Evolutionary conservation across 352 stramenopile genomes (phyloP).

Genomic region (Globisporangium perplexum): DNA sequence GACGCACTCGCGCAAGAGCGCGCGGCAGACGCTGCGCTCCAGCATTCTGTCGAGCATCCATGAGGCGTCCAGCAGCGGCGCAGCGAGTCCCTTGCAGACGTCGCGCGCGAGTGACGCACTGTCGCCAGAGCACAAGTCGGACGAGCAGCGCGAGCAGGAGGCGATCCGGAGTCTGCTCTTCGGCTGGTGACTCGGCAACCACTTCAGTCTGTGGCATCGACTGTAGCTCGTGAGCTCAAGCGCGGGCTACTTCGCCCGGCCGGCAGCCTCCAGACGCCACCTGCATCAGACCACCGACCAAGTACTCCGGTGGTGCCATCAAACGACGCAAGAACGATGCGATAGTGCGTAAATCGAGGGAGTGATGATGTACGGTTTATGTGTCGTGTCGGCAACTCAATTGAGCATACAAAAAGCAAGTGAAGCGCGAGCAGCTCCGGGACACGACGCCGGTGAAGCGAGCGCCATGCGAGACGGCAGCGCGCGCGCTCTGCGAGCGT

Average conservation of each 20-base stretch:
- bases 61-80: slow-evolving; percentile 1
- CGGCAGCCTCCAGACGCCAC: too few species aligned
- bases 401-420: background rate
- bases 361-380: background rate
- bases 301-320: too few species aligned
- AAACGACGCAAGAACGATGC: too few species aligned
- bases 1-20: background rate
- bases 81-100: background rate
- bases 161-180: slow-evolving; percentile 59
- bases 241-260: too few species aligned
- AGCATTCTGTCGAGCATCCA: slow-evolving; percentile 15
- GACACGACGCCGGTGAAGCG: background rate
- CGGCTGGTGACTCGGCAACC: slow-evolving; percentile 1
- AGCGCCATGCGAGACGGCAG: background rate
- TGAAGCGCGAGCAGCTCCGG: background rate
- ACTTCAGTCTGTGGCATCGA: too few species aligned
- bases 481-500: background rate
- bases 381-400: too few species aligned
- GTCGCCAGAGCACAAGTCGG: slow-evolving; percentile 23
- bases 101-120: slow-evolving; percentile 6
- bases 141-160: slow-evolving; percentile 55
- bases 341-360: background rate
- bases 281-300: too few species aligned
- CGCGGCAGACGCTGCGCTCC: slow-evolving; percentile 9
- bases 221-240: too few species aligned